Percentiles rank a stretch among this genome's conserved stretches.
Conservation (phyloP, 1,284 basidiomycete species). For the Thelephora terrestris region DNA sequence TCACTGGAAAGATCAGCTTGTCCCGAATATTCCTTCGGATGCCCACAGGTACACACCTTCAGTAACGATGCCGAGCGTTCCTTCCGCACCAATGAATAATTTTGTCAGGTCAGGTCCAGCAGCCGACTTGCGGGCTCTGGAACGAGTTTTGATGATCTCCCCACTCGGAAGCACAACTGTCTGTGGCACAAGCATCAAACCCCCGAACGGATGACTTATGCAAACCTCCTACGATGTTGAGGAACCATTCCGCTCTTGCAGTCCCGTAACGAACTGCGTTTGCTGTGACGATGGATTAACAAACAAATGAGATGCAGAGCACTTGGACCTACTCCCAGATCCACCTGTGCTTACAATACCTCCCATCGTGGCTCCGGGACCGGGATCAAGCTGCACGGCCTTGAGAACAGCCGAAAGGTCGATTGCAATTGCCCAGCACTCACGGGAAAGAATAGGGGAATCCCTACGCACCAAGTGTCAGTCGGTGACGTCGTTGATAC, state of each 20-base stretch:
- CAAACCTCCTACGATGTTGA: constrained; percentile 52
- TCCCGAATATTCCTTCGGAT: constrained; percentile 28
- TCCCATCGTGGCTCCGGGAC: constrained; percentile 75
- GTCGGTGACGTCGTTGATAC: background rate
- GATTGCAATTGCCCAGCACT: constrained; percentile 17
- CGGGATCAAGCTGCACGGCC: constrained; percentile 60
- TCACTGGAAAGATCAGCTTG: constrained; percentile 36
- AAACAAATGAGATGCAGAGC: background rate
- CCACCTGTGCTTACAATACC: constrained; percentile 88
- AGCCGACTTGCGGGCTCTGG: constrained; percentile 78
- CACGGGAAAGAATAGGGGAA: constrained; percentile 85
- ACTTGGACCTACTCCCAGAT: constrained; percentile 49
- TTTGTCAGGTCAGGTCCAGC: constrained; percentile 90
- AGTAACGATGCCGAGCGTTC: constrained; percentile 87
- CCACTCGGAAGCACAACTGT: constrained; percentile 87
- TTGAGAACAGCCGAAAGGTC: background rate
- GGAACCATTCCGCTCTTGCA: constrained; percentile 38
- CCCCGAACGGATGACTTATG: background rate
- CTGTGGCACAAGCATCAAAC: constrained; percentile 26
- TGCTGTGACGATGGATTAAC: constrained; percentile 20
- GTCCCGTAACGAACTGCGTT: constrained; percentile 65
- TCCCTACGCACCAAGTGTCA: constrained; percentile 21
- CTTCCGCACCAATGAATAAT: constrained; percentile 91
- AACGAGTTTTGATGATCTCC: constrained; percentile 88
- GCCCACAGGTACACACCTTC: constrained; percentile 44